A percentile compares a stretch with the other conserved stretches of the same genome.
Conservation (phyloP, 139 green algal species). For the Gonium pectorale region DNA sequence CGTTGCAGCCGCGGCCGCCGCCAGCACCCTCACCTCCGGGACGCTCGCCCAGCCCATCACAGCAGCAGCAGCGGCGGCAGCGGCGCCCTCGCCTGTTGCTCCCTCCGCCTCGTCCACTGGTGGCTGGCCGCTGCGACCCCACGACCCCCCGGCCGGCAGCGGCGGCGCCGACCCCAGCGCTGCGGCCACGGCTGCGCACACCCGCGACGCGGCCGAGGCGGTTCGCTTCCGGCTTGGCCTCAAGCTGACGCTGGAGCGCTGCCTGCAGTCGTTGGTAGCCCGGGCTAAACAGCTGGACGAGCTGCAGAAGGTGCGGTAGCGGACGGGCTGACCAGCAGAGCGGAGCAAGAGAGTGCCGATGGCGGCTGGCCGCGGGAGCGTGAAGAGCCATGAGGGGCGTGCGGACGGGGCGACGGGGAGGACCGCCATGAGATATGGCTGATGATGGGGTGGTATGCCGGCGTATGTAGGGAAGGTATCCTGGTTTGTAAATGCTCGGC, state of each 20-base stretch:
- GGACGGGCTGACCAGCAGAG: too few relatives aligned
- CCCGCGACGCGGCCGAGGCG: conserved; percentile 23
- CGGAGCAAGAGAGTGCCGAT: too few relatives aligned
- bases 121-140: background rate
- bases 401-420: too few relatives aligned
- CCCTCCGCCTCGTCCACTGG: background rate
- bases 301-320: conserved; percentile 19
- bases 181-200: background rate
- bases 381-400: too few relatives aligned
- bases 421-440: too few relatives aligned
- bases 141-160: background rate
- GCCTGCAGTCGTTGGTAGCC: conserved; percentile 15
- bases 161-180: background rate
- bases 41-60: background rate
- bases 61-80: background rate
- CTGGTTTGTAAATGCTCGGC: too few relatives aligned
- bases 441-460: too few relatives aligned
- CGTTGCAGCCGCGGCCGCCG: conserved; percentile 2
- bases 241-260: conserved; percentile 23
- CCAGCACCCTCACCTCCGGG: background rate
- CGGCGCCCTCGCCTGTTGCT: background rate
- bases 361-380: too few relatives aligned
- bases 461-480: too few relatives aligned
- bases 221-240: conserved; percentile 27
- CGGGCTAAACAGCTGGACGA: conserved; percentile 35